phyloP scores from a whole-genome alignment of 768 basidiomycete genomes.

The Hydnomerulius pinastri region DNA sequence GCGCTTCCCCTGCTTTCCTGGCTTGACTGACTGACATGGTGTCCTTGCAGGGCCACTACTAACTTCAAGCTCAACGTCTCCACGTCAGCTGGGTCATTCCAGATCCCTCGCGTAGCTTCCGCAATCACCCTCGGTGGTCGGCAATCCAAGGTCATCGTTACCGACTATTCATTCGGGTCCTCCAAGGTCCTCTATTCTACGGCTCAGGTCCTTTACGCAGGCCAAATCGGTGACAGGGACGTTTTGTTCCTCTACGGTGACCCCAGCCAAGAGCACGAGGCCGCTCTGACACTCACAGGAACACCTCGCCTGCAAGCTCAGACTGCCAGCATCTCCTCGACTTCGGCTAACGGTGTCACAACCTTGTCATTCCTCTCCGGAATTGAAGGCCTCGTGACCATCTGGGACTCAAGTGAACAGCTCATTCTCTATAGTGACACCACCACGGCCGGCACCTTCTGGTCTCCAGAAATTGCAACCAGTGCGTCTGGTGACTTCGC shows the following conservation, averaged over 20 bases:
- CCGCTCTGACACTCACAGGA: constrained; percentile 47
- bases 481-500: constrained; percentile 41
- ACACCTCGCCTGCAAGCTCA: constrained; percentile 41
- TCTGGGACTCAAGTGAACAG: constrained; percentile 68
- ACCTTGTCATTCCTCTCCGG: constrained; percentile 59
- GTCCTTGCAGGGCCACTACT: constrained; percentile 26
- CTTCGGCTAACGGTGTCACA: constrained; percentile 32
- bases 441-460: constrained; percentile 68
- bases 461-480: constrained; percentile 65
- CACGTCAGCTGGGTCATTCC: constrained; percentile 51
- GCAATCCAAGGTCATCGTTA: constrained; percentile 72
- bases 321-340: constrained; percentile 25
- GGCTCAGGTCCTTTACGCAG: constrained; percentile 70
- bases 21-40: neutral
- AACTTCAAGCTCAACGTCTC: constrained; percentile 63
- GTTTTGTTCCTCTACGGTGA: constrained; percentile 66
- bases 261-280: constrained; percentile 55
- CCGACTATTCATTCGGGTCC: constrained; percentile 72
- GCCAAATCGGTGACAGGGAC: constrained; percentile 60
- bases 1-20: neutral
- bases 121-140: constrained; percentile 65
- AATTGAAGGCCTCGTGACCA: constrained; percentile 54
- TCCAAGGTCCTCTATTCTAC: constrained; percentile 69
- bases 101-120: constrained; percentile 55
- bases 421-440: constrained; percentile 71